phyloP scores from a whole-genome alignment of 176 grass and related monocot genomes.

The Phragmites australis region DNA sequence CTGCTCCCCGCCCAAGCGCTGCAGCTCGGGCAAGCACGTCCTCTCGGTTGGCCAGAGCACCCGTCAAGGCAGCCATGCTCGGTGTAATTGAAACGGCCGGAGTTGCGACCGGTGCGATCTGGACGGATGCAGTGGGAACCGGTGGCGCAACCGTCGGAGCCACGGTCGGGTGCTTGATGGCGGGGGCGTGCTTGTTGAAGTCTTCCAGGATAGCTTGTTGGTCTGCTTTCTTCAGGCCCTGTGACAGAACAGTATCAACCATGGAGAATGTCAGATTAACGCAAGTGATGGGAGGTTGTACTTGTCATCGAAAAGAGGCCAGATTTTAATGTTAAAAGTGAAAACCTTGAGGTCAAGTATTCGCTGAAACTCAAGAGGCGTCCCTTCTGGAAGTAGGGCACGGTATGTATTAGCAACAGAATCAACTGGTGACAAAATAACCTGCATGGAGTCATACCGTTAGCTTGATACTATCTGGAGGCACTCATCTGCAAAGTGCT shows the following conservation, averaged over 20 bases:
- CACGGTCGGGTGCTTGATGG: slow-evolving; percentile 69
- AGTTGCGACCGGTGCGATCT: slow-evolving; percentile 38
- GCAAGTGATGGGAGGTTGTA: background rate
- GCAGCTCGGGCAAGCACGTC: slow-evolving; percentile 93
- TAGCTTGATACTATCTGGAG: slow-evolving; percentile 26
- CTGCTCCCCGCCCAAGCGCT: slow-evolving; percentile 83
- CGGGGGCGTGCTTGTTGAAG: slow-evolving; percentile 81
- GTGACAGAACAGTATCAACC: background rate
- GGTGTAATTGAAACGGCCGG: slow-evolving; percentile 42
- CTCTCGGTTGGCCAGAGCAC: slow-evolving; percentile 73
- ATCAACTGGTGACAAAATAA: slow-evolving; percentile 97
- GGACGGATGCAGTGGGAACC: slow-evolving; percentile 35
- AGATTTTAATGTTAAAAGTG: slow-evolving; percentile 2
- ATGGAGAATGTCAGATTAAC: slow-evolving; percentile 3
- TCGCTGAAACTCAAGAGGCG: slow-evolving; percentile 87
- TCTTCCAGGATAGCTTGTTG: slow-evolving; percentile 94
- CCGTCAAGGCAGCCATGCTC: slow-evolving; percentile 38
- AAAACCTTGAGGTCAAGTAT: slow-evolving; percentile 97
- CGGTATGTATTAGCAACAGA: slow-evolving; percentile 93
- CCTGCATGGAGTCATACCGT: slow-evolving; percentile 49
- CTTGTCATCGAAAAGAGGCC: background rate
- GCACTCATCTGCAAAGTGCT: slow-evolving; percentile 12
- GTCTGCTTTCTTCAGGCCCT: slow-evolving; percentile 98
- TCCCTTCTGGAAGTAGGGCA: slow-evolving; percentile 87
- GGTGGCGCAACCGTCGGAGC: slow-evolving; percentile 48